phyloP scores from a whole-genome alignment of 306 rosid species.

The Begonia loranthoides region DNA sequence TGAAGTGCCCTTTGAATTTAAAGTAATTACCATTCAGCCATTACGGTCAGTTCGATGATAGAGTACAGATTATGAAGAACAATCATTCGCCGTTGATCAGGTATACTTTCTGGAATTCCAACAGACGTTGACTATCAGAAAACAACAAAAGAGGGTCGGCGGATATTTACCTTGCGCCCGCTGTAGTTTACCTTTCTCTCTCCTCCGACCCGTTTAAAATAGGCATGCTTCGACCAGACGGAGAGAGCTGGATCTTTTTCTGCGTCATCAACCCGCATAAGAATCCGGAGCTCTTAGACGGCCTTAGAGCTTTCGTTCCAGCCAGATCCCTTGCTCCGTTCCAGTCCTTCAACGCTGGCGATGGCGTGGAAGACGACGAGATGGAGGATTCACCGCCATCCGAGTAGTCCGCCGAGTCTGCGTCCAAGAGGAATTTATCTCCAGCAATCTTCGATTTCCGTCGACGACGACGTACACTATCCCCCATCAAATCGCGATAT shows the following conservation, averaged over 20 bases:
- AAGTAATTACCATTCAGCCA: too few species aligned
- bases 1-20: too few species aligned
- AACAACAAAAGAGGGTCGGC: too few species aligned
- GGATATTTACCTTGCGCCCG: too few species aligned
- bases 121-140: too few species aligned
- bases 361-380: conserved; percentile 30
- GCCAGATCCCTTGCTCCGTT: conserved; percentile 45
- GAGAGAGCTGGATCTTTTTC: conserved; percentile 11
- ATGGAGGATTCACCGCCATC: conserved; percentile 34
- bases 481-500: conserved; percentile 59
- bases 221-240: conserved; percentile 7
- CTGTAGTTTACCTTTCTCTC: too few species aligned
- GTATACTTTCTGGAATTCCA: too few species aligned
- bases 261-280: conserved; percentile 47
- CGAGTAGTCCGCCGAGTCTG: conserved; percentile 20
- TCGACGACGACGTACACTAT: conserved; percentile 15
- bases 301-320: conserved; percentile 30
- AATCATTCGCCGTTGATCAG: too few species aligned
- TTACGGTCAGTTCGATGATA: too few species aligned
- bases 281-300: conserved; percentile 29
- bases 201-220: too few species aligned
- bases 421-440: neutral
- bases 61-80: too few species aligned
- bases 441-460: neutral
- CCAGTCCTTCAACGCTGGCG: conserved; percentile 41